Percentiles rank a stretch among this genome's conserved stretches.
phyloP scores from a whole-genome alignment of 164 flowering plant species.

The Liquidambar formosana region DNA sequence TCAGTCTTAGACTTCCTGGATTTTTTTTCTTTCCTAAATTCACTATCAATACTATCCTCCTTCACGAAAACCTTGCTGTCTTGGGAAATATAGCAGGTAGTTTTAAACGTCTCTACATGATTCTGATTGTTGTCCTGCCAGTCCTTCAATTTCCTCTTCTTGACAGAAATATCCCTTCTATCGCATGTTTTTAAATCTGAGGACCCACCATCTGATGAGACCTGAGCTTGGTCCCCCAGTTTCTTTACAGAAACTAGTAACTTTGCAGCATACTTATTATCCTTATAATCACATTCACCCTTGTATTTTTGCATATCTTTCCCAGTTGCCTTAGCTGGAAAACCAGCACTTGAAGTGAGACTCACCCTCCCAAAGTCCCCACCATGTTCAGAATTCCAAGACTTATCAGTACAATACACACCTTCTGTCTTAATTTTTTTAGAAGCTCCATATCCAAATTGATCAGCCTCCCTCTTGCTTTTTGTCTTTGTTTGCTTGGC shows the following conservation, averaged over 20 bases:
- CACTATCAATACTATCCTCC: constrained; percentile 37
- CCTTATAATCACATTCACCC: constrained; percentile 25
- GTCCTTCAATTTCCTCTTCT: constrained; percentile 64
- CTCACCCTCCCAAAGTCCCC: constrained; percentile 18
- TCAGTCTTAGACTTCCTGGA: constrained; percentile 27
- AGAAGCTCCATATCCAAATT: constrained; percentile 14
- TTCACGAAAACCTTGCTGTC: constrained; percentile 20
- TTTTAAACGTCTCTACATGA: constrained; percentile 15
- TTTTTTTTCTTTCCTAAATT: constrained; percentile 35
- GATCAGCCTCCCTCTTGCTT: constrained; percentile 30
- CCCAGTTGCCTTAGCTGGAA: constrained; percentile 13
- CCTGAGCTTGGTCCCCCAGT: constrained; percentile 23
- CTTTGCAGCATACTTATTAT: constrained; percentile 21
- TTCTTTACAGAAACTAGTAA: constrained; percentile 30
- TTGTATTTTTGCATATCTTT: constrained; percentile 23
- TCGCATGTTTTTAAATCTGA: constrained; percentile 19
- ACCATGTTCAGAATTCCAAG: constrained; percentile 8
- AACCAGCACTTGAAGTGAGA: constrained; percentile 16
- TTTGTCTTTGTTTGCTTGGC: constrained; percentile 22
- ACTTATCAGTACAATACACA: constrained; percentile 5
- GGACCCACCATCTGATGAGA: constrained; percentile 32
- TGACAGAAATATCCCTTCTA: constrained; percentile 25
- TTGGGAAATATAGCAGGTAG: constrained; percentile 13
- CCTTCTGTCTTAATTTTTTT: constrained; percentile 34
- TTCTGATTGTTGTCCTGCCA: constrained; percentile 24